Percentiles rank a stretch among this genome's conserved stretches.
phyloP scores from a whole-genome alignment of 352 stramenopile genomes.

The Pythium brachiatum region DNA sequence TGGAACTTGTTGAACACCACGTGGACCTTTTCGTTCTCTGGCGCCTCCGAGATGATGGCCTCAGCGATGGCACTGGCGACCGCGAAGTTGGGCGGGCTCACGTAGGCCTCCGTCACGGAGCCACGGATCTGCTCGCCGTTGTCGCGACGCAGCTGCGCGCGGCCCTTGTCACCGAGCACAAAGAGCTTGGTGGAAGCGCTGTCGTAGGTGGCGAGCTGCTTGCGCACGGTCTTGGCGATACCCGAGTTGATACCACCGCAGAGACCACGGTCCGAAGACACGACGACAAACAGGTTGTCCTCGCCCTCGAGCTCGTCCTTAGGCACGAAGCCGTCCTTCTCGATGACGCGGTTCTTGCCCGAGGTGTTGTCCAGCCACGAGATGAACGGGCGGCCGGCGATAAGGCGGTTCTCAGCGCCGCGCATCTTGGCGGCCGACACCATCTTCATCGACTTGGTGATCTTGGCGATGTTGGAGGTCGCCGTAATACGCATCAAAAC shows the following conservation, averaged over 20 bases:
- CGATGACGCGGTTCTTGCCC: conserved; percentile 71
- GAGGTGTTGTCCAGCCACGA: conserved; percentile 83
- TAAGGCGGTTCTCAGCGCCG: conserved; percentile 93
- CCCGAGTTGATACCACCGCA: conserved; percentile 98
- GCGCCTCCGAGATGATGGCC: conserved; percentile 58
- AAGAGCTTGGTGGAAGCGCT: conserved; percentile 87
- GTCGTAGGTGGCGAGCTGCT: conserved; percentile 65
- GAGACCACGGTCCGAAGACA: conserved; percentile 98
- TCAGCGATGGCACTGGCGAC: conserved; percentile 91
- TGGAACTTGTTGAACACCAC: conserved; percentile 98
- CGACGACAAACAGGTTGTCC: conserved; percentile 92
- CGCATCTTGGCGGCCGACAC: conserved; percentile 99
- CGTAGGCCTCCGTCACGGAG: conserved; percentile 83
- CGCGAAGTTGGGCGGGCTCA: conserved; percentile 87
- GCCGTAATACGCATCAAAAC: conserved; percentile 96
- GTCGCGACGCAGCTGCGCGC: conserved; percentile 90
- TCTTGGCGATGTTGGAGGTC: conserved; percentile 99
- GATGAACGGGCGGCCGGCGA: conserved; percentile 75
- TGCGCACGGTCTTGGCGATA: conserved; percentile 90
- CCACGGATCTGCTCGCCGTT: conserved; percentile 59
- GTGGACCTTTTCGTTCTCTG: conserved; percentile 93
- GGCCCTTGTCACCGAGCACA: conserved; percentile 96
- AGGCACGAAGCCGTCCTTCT: conserved; percentile 85
- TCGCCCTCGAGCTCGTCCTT: conserved; percentile 83
- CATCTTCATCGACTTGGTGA: conserved; percentile 99